Evolutionary conservation across 805 yeast genomes (phyloP), one percentile per base, ranked within the genome.

Genomic region (Metschnikowia lunata): DNA sequence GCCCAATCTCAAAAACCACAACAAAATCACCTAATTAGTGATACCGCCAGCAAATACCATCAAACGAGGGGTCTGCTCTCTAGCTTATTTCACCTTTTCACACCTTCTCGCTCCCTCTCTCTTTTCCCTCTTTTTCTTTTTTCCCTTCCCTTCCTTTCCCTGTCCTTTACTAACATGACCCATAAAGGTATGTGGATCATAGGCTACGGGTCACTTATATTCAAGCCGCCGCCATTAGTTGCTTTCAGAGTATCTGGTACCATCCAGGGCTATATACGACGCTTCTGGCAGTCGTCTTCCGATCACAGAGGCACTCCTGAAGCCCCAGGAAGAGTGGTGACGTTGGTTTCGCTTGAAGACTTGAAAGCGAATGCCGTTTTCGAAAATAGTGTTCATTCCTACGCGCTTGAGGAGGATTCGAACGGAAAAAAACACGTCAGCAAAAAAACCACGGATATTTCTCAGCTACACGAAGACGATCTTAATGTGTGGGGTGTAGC

Each of bases 251-350:
- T 85, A 8, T 82, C 88, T 0, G 97, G 97, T 0, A 77, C 82
- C 37, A 71, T 90, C 23, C 71, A 72, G 40, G 97, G 97, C 1
- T 88, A 71, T 53, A 78, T 83, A 1, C 73, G 98, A 15, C 67
- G 96, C 36, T 90, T 90, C 59, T 90, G 97, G 97, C 97, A 90
- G 62, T 77, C 87, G 30, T 83, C 93, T 9, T 79, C 83, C 23
- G 97, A 90, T 61, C 96, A 91, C 62, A 67, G 97, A 42, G 97
- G 97, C 1, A 85, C 95, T 0, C 88, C 88, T 0, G 86, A 79
- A 45, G 60, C 66, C n/a, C 96, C 95, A 1, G 98, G 98, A 0
- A 65, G 97, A 30, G 97, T 90, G 1, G 96, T 79, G 8, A 90
- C 97, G 0, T 67, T 90, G 37, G 71, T 90, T 1, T 77, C 89